These are phyloP conservation scores for Tanozyma kutaoensis DNA, from an alignment of 805 yeast species.

Conservation along the genomic window DNA sequence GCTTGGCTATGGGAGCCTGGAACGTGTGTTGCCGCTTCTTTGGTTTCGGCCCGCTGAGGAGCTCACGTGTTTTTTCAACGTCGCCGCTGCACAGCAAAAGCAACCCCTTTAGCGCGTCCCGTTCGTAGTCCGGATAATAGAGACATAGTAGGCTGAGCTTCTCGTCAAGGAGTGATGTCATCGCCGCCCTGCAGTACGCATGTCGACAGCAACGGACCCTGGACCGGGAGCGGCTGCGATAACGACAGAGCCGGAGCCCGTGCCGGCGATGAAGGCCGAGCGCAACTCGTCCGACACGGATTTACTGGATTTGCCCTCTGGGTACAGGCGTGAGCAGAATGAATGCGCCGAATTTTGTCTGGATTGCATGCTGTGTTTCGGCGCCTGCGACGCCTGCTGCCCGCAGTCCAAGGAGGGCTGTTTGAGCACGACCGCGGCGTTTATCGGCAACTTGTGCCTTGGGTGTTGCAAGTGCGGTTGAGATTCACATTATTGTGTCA, in stretches of 20 bases:
- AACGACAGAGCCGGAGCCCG: no score
- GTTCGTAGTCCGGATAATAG: slow-evolving; percentile 30
- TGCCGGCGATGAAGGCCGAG: no score
- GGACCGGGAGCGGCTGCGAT: no score
- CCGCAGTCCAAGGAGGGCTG: slow-evolving; percentile 30
- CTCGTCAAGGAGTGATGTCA: slow-evolving; percentile 5
- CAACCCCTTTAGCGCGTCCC: slow-evolving; percentile 32
- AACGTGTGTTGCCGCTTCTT: slow-evolving; percentile 5
- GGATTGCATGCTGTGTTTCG: slow-evolving; percentile 24
- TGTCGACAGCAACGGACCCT: no score
- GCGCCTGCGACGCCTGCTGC: slow-evolving; percentile 25
- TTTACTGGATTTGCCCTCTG: slow-evolving; percentile 17
- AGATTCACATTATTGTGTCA: no score
- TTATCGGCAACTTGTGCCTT: slow-evolving; percentile 22
- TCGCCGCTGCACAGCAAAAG: slow-evolving; percentile 43
- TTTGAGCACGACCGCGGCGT: slow-evolving; percentile 18
- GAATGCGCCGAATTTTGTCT: slow-evolving; percentile 30
- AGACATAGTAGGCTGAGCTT: slow-evolving; percentile 22
- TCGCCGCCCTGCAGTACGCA: no score
- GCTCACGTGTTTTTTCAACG: slow-evolving; percentile 20
- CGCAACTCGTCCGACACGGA: no score
- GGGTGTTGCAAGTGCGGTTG: slow-evolving; percentile 22
- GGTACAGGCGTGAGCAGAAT: slow-evolving; percentile 22
- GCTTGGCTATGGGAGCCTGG: slow-evolving; percentile 3
- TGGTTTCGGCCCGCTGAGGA: slow-evolving; percentile 22